Evolutionary conservation across 1,284 basidiomycete species (phyloP).

Genomic region (Macrocystidia cucumis): DNA sequence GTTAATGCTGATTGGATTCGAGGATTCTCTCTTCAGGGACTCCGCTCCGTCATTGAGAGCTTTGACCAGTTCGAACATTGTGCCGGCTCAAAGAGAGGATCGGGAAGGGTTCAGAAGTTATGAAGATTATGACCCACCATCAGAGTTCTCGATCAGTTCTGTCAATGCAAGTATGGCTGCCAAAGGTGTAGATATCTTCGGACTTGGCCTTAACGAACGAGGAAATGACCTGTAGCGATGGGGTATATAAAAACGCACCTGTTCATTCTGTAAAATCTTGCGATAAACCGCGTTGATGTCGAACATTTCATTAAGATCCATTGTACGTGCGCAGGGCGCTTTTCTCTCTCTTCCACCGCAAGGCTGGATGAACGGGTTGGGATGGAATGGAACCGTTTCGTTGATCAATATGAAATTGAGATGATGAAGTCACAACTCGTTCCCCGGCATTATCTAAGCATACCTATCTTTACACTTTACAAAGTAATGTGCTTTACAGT

Average conservation of each 20-base stretch:
- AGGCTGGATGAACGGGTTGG: too few species aligned
- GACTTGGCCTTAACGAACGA: conserved; percentile 1
- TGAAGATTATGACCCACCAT: conserved; percentile 37
- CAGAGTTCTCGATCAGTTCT: conserved; percentile 67
- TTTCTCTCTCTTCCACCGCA: too few species aligned
- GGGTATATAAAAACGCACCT: conserved; percentile 33
- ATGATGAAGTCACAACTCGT: too few species aligned
- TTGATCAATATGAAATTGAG: too few species aligned
- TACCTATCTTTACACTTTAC: too few species aligned
- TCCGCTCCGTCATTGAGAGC: conserved; percentile 74
- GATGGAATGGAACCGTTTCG: too few species aligned
- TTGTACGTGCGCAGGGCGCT: too few species aligned
- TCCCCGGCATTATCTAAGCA: too few species aligned
- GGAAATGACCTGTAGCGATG: conserved; percentile 3
- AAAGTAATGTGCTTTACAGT: too few species aligned
- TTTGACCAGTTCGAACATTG: conserved; percentile 87
- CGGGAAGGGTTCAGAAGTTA: conserved; percentile 15
- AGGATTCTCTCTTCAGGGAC: conserved; percentile 51
- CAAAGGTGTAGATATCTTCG: conserved; percentile 78
- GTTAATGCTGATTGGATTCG: conserved; percentile 80
- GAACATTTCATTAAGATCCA: too few species aligned
- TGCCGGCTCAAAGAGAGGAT: conserved; percentile 47
- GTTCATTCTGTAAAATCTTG: conserved; percentile 44
- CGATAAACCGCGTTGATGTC: conserved; percentile 54
- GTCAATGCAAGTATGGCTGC: conserved; percentile 82